Evolutionary conservation across 2,329 filamentous ascomycete species (phyloP).

Genomic region (Xylariales sp.): DNA sequence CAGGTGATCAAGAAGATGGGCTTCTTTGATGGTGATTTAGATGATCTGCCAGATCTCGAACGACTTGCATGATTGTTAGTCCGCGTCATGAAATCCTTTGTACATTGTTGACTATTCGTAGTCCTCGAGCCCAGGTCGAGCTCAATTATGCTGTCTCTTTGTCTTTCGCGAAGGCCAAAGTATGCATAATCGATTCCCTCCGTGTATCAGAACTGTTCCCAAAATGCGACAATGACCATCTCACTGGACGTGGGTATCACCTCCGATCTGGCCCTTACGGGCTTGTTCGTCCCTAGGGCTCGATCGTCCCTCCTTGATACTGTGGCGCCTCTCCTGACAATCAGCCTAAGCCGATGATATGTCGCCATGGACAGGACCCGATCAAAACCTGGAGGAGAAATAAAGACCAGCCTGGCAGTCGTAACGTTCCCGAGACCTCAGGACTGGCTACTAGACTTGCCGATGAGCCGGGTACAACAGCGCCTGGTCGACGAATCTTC

Average conservation of each 20-base stretch:
- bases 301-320: constrained; percentile 23
- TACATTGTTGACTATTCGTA: background rate
- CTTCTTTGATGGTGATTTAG: constrained; percentile 11
- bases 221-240: constrained; percentile 20
- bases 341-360: constrained; percentile 25
- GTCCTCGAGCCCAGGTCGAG: constrained; percentile 21
- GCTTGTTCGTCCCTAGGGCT: constrained; percentile 23
- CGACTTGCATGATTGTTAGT: constrained; percentile 10
- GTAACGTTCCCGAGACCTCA: background rate
- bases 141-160: constrained; percentile 22
- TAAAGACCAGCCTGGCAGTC: background rate
- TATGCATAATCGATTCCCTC: constrained; percentile 22
- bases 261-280: constrained; percentile 22
- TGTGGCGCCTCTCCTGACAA: constrained; percentile 23
- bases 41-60: constrained; percentile 21
- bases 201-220: constrained; percentile 20
- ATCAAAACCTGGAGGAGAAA: constrained; percentile 21
- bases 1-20: constrained; percentile 16
- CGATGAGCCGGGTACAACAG: too few relatives aligned
- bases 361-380: constrained; percentile 21
- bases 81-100: background rate
- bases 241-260: constrained; percentile 17
- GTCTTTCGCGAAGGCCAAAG: constrained; percentile 18
- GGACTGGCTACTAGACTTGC: too few relatives aligned
- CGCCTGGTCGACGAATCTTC: too few relatives aligned